Percentiles rank a stretch among this genome's conserved stretches.
Conservation (phyloP, 345 rosid species). For the Acer negundo region DNA sequence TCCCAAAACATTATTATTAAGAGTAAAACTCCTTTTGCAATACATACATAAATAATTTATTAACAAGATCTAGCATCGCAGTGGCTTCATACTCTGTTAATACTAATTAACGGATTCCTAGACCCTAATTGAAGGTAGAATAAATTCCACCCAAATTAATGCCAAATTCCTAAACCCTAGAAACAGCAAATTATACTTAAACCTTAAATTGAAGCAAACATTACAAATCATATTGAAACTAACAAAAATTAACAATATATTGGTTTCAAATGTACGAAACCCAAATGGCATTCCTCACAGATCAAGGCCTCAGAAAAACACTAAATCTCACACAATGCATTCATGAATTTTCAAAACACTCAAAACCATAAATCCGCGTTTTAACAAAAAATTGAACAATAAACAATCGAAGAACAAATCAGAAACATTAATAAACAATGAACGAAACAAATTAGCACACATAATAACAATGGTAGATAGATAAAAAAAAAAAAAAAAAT, state of each 20-base stretch:
- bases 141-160: background rate
- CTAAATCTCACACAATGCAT: background rate
- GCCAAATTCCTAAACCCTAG: conserved; percentile 10
- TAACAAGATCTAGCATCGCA: background rate
- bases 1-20: background rate
- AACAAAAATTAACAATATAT: background rate
- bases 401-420: background rate
- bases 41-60: background rate
- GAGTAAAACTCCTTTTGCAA: background rate
- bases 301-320: background rate
- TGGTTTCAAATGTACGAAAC: background rate
- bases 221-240: background rate
- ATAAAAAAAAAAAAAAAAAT: too few relatives aligned
- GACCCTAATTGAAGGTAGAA: background rate
- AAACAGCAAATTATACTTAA: background rate
- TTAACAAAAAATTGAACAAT: background rate
- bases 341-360: background rate
- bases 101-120: background rate
- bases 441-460: background rate
- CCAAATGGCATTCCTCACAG: background rate
- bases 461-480: background rate
- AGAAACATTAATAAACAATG: background rate
- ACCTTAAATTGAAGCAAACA: background rate
- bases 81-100: background rate
- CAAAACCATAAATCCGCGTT: background rate